Base-by-base conservation (phyloP, 306 rosid species). In the Dryas drummondii region DNA sequence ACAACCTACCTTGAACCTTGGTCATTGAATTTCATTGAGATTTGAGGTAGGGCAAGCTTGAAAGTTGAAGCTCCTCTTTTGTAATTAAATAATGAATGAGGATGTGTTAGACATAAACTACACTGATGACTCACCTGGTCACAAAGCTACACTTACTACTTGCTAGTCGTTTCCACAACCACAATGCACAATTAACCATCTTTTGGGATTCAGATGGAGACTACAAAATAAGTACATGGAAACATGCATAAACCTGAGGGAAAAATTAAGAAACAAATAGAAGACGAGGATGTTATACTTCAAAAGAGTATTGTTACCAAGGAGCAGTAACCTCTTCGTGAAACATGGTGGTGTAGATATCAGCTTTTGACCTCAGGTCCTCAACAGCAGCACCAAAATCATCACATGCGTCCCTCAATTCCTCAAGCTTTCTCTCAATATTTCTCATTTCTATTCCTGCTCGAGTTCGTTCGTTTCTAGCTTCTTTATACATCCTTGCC, bases 371-470 rank as follows among this genome's bases (percentile, higher is more conserved):
- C 63, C 86, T 87, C 79, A 94, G 76, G 78, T 72, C 82, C 72
- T 80, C 86, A 70, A 94, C 82, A 44, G 92, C 86, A 74, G 83
- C 80, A 67, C 87, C 85, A 72, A 94, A 88, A 14, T 71, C 81
- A 49, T 75, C 56, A 83, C 90, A 94, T 4, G 97, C 97, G 26
- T 77, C 88, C 70, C 86, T 88, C 84, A 94, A 78, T 56, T 90
- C 93, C 75, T 73, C 82, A 4, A 94, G 86, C 83, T 90, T 94
- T 37, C 22, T 66, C 80, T 94, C 98, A 49, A 94, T 80, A 40
- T 78, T 82, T 54, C 58, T 88, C 53, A 94, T 79, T 73, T 86
- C 96, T 46, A 66, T 78, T 12, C 84, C 88, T 11, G 82, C 90
- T 5, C 50, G 81, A 67, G 74, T 56, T 49, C 75, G 77, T 52